A percentile compares a stretch with the other conserved stretches of the same genome.
phyloP scores from a whole-genome alignment of 2,329 filamentous ascomycete genomes.

The Cyphellophora attinorum region DNA sequence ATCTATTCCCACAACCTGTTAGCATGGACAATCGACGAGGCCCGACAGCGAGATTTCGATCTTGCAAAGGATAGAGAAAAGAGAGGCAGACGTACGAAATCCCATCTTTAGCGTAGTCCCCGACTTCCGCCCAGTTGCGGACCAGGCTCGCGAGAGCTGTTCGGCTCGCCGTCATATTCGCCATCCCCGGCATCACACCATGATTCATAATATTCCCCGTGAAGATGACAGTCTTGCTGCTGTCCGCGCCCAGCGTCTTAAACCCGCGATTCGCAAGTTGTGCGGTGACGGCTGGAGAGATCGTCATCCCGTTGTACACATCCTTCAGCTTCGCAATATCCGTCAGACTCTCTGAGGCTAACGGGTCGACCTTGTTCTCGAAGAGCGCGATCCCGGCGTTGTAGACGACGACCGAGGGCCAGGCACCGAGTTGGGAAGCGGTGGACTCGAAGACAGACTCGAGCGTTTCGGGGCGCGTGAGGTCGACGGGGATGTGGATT shows the following conservation, averaged over 20 bases:
- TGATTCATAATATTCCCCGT: slow-evolving; percentile 34
- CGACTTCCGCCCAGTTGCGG: slow-evolving; percentile 21
- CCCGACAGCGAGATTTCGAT: not conserved
- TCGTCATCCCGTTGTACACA: slow-evolving; percentile 21
- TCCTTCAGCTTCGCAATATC: slow-evolving; percentile 14
- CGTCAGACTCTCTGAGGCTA: slow-evolving; percentile 11
- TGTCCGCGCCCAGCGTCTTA: slow-evolving; percentile 21
- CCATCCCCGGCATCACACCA: slow-evolving; percentile 19
- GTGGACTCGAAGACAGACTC: slow-evolving; percentile 26
- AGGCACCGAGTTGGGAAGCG: slow-evolving; percentile 25
- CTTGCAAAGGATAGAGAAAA: no score
- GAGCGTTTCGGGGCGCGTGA: slow-evolving; percentile 25
- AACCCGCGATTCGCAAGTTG: slow-evolving; percentile 28
- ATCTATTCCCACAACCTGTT: no score
- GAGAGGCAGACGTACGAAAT: not conserved
- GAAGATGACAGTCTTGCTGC: slow-evolving; percentile 29
- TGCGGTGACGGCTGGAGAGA: slow-evolving; percentile 25
- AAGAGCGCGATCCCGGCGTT: slow-evolving; percentile 16
- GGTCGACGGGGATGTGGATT: slow-evolving; percentile 25
- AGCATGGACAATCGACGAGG: not conserved
- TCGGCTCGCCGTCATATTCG: slow-evolving; percentile 33
- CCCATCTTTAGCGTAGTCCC: slow-evolving; percentile 22
- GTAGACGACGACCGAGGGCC: slow-evolving; percentile 23
- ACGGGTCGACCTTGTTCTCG: not conserved
- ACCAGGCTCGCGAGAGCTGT: slow-evolving; percentile 25